phyloP scores from a whole-genome alignment of 192 early-diverging fungal species.

The Pilaira anomala region DNA sequence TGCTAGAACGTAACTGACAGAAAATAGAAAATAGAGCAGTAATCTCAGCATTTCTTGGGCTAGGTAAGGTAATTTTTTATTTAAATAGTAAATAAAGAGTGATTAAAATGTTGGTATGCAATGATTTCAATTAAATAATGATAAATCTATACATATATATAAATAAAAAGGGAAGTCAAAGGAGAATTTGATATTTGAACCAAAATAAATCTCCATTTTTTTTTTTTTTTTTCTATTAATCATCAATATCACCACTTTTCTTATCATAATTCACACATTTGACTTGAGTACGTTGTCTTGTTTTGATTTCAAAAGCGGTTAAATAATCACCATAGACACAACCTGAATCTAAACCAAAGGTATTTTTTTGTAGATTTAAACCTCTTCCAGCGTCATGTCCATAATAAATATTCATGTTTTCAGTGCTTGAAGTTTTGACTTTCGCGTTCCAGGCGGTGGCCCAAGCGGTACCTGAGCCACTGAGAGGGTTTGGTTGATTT shows the following conservation, averaged over 20 bases:
- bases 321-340: constrained; percentile 66
- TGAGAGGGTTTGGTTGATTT: constrained; percentile 36
- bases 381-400: constrained; percentile 66
- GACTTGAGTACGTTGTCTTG: constrained; percentile 20
- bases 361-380: constrained; percentile 49
- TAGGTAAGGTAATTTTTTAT: too few relatives aligned
- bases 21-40: not conserved
- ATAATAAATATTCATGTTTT: constrained; percentile 52
- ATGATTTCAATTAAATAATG: too few relatives aligned
- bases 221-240: not conserved
- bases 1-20: not conserved
- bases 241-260: not conserved
- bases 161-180: not conserved
- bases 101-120: too few relatives aligned
- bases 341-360: constrained; percentile 66
- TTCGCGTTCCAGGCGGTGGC: constrained; percentile 35
- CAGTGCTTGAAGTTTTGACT: constrained; percentile 22
- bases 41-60: too few relatives aligned
- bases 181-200: not conserved
- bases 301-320: constrained; percentile 49
- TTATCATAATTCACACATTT: constrained; percentile 25
- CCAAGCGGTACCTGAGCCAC: constrained; percentile 41
- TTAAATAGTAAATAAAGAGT: too few relatives aligned
- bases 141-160: not conserved
- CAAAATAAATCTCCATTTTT: not conserved